Base-by-base conservation (phyloP, 345 rosid species). In the Citropsis articulata region DNA sequence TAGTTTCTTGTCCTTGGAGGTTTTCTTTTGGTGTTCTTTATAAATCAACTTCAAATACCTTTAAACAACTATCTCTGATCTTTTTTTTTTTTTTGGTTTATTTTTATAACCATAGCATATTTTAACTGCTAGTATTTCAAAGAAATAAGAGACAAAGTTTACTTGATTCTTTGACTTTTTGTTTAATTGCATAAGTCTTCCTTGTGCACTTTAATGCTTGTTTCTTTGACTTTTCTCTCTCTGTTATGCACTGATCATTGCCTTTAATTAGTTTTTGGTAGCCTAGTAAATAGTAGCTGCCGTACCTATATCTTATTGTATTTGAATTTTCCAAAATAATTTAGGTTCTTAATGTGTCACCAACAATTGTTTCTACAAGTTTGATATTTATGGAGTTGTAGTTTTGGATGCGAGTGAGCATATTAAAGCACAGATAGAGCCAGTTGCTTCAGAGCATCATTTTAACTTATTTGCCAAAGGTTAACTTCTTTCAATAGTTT, bases 291-390 rank as follows among this genome's bases (percentile, higher is more conserved):
- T 40, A 14, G 2, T 80, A 50, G 71, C 33, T 62, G 59, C 53
- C 63, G 35, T 69, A 30, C 68, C 81, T 33, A 45, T 83, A 8
- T 61, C 61, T 68, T 38, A 4, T 73, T 79, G 9, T 57, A 28
- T 80, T 71, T 31, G 9, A 53, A 35, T 61, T 62, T 79, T 19
- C 70, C 63, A 24, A 40, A 9, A 69, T 36, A 42, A 61, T 63
- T 77, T 79, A 95, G 99, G 97, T 96, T 70, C 99, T 98, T 16
- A 96, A 94, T 91, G 77, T 97, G 28, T 90, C 99, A 5, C 95
- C 97, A 60, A 94, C 97, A 31, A 97, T 97, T 73, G 97, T 97
- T 80, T 94, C 98, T 80, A 97, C 97, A 66, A 96, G 99, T 88
- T 96, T 25, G 97, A 96, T 83, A 86, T 94, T 91, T 92, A 96